Conservation (phyloP, 1,139 yeast species). For the Kodamaea suecica region DNA sequence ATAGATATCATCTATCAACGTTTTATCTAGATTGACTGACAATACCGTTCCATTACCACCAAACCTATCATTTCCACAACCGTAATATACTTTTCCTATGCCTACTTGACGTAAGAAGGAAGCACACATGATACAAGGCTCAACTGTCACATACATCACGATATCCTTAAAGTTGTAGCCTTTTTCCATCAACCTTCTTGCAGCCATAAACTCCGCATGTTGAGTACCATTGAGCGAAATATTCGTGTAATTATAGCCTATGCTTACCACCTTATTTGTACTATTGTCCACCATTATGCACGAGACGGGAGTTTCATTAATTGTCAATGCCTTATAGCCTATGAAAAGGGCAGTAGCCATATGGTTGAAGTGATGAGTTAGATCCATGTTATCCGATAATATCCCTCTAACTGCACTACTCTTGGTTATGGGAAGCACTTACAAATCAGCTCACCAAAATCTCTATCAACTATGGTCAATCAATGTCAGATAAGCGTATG, state of each 20-base stretch:
- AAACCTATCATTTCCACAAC: constrained; percentile 92
- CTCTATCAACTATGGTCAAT: too few species aligned
- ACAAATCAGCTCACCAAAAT: too few species aligned
- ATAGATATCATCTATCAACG: constrained; percentile 39
- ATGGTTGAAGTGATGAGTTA: constrained; percentile 27
- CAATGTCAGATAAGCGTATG: too few species aligned
- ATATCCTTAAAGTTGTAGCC: constrained; percentile 52
- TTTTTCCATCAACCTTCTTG: constrained; percentile 11
- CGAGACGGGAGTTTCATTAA: constrained; percentile 74
- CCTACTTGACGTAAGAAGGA: constrained; percentile 82
- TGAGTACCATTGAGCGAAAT: constrained; percentile 76
- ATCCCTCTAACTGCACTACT: too few species aligned
- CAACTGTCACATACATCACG: constrained; percentile 87
- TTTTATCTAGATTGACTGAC: constrained; percentile 51
- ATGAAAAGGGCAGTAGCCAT: constrained; percentile 42
- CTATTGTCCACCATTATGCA: constrained; percentile 56
- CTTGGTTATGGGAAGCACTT: too few species aligned
- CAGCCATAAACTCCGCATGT: constrained; percentile 88
- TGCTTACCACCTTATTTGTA: constrained; percentile 55
- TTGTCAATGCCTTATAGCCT: constrained; percentile 38
- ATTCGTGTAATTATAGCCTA: constrained; percentile 90
- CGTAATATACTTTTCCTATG: constrained; percentile 71
- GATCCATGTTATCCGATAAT: constrained; percentile 19
- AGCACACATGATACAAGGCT: constrained; percentile 99
- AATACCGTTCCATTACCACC: constrained; percentile 95